Base-by-base conservation (phyloP, 768 basidiomycete genomes). In the Hericium rajendrae region DNA sequence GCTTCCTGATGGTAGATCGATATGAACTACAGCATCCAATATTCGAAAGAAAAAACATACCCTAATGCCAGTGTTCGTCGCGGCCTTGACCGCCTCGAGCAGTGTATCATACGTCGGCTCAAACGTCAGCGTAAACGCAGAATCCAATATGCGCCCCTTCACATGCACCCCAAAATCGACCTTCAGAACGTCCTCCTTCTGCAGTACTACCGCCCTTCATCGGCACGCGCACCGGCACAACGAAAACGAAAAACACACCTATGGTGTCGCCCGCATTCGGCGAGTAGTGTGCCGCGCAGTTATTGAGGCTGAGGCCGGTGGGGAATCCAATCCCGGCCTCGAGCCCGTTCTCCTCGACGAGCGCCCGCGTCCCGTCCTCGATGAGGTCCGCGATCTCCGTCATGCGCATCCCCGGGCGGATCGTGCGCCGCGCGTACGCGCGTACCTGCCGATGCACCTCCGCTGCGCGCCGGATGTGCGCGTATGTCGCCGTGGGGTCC, bases 131-230 rank as follows among this genome's bases (percentile, higher is more conserved):
- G 97, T 99, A 71, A 98, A 98, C 3, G 97, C 97, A 51, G 94
- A 97, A 69, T 99, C 97, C 26, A 85, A 69, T 58, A 98, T 99
- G 53, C 91, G 79, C n/a, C 95, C 97, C 65, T 88, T 89, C 38
- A 98, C 94, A 62, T 99, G 97, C 3, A 98, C 94, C 53, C 97
- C 97, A 65, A 99, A 82, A 68, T 99, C 97, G 51, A 99, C 93
- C 74, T 99, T 98, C 60, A 99, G 76, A 16, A 97, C 88, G 67
- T 98, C 95, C 39, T 85, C 83, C 56, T 81, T 73, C 67, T 87
- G 78, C 38, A 98, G 74, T 24, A 94, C 94, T 94, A 68, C 28
- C 46, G 28, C 46, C 37, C 16, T 16, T 5, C 10, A 26, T 46
- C 55, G 40, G 38, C 46, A 15, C n/a, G 22, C 22, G 51, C 56